Conservation (phyloP, 2,329 filamentous ascomycete genomes). For the Macroventuria anomochaeta region DNA sequence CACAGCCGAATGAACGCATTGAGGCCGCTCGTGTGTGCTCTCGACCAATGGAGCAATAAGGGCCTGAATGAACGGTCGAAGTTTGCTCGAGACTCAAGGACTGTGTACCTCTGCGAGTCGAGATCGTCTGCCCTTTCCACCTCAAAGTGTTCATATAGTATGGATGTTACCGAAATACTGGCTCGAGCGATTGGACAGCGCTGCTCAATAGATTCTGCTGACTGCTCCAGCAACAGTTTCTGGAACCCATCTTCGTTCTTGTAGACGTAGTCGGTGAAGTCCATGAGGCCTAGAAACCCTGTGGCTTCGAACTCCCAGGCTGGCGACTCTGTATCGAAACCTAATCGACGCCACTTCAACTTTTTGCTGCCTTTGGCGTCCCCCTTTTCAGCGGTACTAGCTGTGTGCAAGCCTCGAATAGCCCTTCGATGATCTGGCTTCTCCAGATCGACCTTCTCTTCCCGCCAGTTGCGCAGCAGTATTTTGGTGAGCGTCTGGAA, state of each 20-base stretch:
- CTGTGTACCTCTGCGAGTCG: constrained; percentile 76
- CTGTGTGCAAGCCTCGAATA: constrained; percentile 82
- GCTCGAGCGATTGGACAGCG: constrained; percentile 87
- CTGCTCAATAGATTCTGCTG: constrained; percentile 70
- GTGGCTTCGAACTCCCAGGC: constrained; percentile 82
- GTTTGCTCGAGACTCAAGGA: constrained; percentile 75
- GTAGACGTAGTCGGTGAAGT: constrained; percentile 89
- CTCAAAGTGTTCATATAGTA: constrained; percentile 94
- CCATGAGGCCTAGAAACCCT: constrained; percentile 96
- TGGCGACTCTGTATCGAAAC: constrained; percentile 90
- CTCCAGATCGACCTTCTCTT: constrained; percentile 83
- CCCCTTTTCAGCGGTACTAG: constrained; percentile 72
- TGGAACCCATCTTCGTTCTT: constrained; percentile 93
- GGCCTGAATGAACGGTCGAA: constrained; percentile 88
- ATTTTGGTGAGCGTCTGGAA: constrained; percentile 93
- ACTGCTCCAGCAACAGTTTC: constrained; percentile 89
- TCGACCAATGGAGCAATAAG: constrained; percentile 89
- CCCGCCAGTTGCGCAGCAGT: constrained; percentile 84
- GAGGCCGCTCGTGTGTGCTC: constrained; percentile 82
- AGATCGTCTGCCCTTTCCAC: constrained; percentile 84
- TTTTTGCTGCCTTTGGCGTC: constrained; percentile 64
- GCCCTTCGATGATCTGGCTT: constrained; percentile 86
- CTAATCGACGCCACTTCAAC: constrained; percentile 91
- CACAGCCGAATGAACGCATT: constrained; percentile 90
- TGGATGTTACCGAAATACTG: constrained; percentile 83